Percentiles rank a stretch among this genome's conserved stretches.
Conservation (phyloP, 2,329 filamentous ascomycete genomes). For the Cladosporium sp. region DNA sequence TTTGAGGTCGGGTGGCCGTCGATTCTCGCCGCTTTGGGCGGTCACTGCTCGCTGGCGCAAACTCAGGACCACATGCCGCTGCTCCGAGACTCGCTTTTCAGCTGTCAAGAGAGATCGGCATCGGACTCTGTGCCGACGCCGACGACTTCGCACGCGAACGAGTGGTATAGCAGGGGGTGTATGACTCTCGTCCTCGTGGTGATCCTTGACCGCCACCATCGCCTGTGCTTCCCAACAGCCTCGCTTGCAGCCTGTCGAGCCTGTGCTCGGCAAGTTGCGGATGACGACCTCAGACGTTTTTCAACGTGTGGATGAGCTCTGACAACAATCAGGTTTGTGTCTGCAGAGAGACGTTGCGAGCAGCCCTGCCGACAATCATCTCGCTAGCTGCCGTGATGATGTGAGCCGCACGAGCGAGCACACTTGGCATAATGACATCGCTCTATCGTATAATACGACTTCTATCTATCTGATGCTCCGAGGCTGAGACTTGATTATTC, state of each 20-base stretch:
- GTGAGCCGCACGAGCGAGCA: too few species aligned
- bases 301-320: too few species aligned
- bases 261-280: too few species aligned
- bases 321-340: too few species aligned
- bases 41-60: neutral
- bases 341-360: too few species aligned
- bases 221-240: neutral
- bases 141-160: neutral
- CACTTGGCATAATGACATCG: too few species aligned
- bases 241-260: neutral
- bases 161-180: neutral
- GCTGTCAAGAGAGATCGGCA: neutral
- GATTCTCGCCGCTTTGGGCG: neutral
- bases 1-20: neutral
- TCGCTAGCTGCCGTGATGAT: too few species aligned
- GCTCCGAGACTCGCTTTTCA: neutral
- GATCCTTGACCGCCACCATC: slow-evolving; percentile 6
- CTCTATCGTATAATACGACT: too few species aligned
- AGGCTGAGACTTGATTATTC: too few species aligned
- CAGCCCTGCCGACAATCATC: too few species aligned
- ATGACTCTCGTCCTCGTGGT: neutral
- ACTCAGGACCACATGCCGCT: slow-evolving; percentile 1
- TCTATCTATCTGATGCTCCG: too few species aligned
- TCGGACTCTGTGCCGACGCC: slow-evolving; percentile 4
- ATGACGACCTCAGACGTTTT: too few species aligned